Base-by-base conservation (phyloP, 2,329 filamentous ascomycete genomes). In the Monosporascus sp. region DNA sequence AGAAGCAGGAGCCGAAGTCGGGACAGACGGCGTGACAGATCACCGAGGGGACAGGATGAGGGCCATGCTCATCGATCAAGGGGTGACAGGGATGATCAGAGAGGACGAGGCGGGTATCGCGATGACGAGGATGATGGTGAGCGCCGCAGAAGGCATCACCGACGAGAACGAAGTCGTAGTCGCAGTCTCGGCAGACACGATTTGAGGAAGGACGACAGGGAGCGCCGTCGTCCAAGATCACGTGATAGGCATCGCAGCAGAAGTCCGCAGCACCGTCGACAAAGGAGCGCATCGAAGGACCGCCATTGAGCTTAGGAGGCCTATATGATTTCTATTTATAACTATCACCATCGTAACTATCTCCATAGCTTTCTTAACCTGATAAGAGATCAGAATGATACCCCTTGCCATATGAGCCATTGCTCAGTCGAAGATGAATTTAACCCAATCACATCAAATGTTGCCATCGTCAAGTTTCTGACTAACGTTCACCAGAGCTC, bases 61-160 rank as follows among this genome's bases (percentile, higher is more conserved):
- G 41, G 55, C 14, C 52, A 52, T 36, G 59, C 47, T 22, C 48
- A 63, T 53, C 56, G 53, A 40, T 48, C 55, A n/a, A 72, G 54
- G 70, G 76, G 54, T 66, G 86, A 54, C 76, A 76, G 55, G 66
- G 45, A 74, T 67, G 31, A 71, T 80, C 47, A 74, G 74, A 48
- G 58, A 19, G 60, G 56, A 51, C 59, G 57, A 45, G 59, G 60
- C 43, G 59, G 54, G 44, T 48, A 63, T 40, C 63, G 61, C 48
- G 63, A 60, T 16, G 52, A 57, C 20, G 60, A 59, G 9, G 54
- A 58, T 19, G 60, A 59, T 17, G 43, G 53, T 20, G 34, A 59
- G 19, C 58, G 53, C 22, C 52, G 53, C 20, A 56, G 50, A 38
- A 55, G 54, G 50, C 47, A 53, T 11, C 56, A 64, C 45, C 53